These are phyloP conservation scores for Fusarium pilosicola DNA, from an alignment of 2,329 filamentous ascomycete species.

Conservation along the genomic window DNA sequence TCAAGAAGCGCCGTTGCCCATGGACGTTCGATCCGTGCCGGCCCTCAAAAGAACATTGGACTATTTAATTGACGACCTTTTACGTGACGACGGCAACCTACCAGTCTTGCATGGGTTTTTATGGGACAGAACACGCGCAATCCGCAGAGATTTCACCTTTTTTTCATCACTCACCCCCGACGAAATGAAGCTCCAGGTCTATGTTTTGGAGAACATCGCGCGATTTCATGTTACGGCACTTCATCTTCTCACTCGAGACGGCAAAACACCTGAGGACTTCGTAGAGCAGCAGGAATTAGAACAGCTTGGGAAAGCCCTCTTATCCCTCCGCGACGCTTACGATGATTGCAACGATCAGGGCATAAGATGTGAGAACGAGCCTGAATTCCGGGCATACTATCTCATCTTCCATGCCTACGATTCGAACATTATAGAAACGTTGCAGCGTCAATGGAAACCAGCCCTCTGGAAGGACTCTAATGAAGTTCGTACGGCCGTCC, in stretches of 20 bases:
- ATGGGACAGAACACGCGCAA: constrained; percentile 74
- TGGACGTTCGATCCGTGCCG: constrained; percentile 71
- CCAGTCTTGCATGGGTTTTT: constrained; percentile 69
- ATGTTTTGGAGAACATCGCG: constrained; percentile 72
- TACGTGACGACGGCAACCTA: constrained; percentile 65
- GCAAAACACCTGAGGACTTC: constrained; percentile 67
- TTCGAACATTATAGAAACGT: constrained; percentile 62
- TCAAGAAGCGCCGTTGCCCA: constrained; percentile 73
- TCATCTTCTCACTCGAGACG: constrained; percentile 69
- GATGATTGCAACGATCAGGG: constrained; percentile 70
- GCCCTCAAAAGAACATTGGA: constrained; percentile 69
- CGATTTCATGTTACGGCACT: constrained; percentile 74
- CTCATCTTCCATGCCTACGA: constrained; percentile 70
- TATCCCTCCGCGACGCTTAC: constrained; percentile 73
- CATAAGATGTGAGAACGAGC: constrained; percentile 69
- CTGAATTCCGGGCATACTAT: constrained; percentile 74
- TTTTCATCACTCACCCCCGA: constrained; percentile 68
- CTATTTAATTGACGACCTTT: constrained; percentile 70
- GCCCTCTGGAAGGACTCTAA: constrained; percentile 65
- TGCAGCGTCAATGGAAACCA: constrained; percentile 67
- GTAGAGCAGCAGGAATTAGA: constrained; percentile 75
- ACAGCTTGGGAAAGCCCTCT: constrained; percentile 71
- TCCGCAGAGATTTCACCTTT: constrained; percentile 75
- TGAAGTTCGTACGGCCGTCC: constrained; percentile 69
- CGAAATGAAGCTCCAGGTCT: constrained; percentile 68